Percentiles rank a stretch among this genome's conserved stretches.
phyloP scores from a whole-genome alignment of 1,139 yeast species.

The Suhomyces panamericanus region DNA sequence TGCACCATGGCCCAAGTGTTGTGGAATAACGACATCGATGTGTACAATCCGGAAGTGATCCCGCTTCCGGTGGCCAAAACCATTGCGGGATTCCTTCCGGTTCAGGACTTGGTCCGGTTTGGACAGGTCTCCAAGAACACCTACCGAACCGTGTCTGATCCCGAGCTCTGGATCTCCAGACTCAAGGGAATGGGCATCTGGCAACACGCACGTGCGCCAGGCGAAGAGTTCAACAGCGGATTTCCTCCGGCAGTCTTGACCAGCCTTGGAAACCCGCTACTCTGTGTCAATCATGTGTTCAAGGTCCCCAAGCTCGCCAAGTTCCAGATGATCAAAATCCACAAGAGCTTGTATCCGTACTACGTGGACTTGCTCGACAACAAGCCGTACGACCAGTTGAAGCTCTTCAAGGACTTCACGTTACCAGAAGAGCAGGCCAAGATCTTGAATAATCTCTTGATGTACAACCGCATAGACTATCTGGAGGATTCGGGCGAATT shows the following conservation, averaged over 20 bases:
- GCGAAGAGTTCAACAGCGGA: not conserved
- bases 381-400: conserved; percentile 47
- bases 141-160: conserved; percentile 37
- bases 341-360: conserved; percentile 44
- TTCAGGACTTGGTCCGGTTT: conserved; percentile 40
- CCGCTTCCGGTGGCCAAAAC: conserved; percentile 40
- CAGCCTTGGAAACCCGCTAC: conserved; percentile 29
- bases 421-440: conserved; percentile 53
- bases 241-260: not conserved
- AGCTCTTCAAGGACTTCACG: conserved; percentile 47
- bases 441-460: conserved; percentile 40
- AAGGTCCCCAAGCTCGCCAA: conserved; percentile 45
- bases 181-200: conserved; percentile 52
- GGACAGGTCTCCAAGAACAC: conserved; percentile 41
- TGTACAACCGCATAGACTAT: conserved; percentile 41
- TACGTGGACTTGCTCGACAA: conserved; percentile 50
- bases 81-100: conserved; percentile 37
- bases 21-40: conserved; percentile 52
- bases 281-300: conserved; percentile 41
- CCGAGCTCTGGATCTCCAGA: conserved; percentile 53
- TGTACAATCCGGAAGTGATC: conserved; percentile 43
- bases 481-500: conserved; percentile 33
- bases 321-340: conserved; percentile 43
- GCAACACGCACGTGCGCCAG: conserved; percentile 27
- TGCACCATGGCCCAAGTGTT: conserved; percentile 44